Conservation (phyloP, 805 yeast genomes). For the Wickerhamomyces hampshirensis region DNA sequence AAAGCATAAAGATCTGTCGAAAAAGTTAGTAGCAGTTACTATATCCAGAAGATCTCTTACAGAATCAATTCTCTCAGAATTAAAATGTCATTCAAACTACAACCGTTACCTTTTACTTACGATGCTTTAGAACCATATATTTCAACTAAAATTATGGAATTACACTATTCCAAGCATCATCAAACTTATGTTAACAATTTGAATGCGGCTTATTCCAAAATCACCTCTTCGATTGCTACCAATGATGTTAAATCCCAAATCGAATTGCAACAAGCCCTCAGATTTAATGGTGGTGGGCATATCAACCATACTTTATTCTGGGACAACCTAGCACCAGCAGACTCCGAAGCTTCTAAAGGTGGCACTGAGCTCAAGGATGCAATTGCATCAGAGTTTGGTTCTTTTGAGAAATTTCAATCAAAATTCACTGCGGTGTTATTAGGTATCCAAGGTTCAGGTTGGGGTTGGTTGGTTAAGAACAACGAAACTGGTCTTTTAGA, state of each 20-base stretch:
- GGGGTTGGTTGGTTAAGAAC: constrained; percentile 48
- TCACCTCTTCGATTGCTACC: constrained; percentile 29
- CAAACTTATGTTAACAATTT: constrained; percentile 45
- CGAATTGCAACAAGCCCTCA: constrained; percentile 40
- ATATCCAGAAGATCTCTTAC: too few relatives aligned
- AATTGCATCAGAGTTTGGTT: constrained; percentile 39
- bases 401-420: constrained; percentile 37
- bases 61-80: background rate
- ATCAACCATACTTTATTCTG: constrained; percentile 46
- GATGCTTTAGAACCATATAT: constrained; percentile 46
- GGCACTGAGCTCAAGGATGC: constrained; percentile 38
- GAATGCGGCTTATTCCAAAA: constrained; percentile 40
- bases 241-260: constrained; percentile 38
- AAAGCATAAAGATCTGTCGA: too few relatives aligned
- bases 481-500: constrained; percentile 36
- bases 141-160: constrained; percentile 40
- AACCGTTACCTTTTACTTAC: constrained; percentile 38
- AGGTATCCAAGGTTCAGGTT: constrained; percentile 49
- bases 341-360: constrained; percentile 21
- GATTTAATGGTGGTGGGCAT: constrained; percentile 49
- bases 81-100: constrained; percentile 13
- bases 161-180: constrained; percentile 47
- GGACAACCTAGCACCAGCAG: constrained; percentile 41
- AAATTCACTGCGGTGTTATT: constrained; percentile 39
- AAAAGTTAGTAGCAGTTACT: too few relatives aligned